Conservation (phyloP, 2,329 filamentous ascomycete genomes). For the Parafenestella ontariensis region DNA sequence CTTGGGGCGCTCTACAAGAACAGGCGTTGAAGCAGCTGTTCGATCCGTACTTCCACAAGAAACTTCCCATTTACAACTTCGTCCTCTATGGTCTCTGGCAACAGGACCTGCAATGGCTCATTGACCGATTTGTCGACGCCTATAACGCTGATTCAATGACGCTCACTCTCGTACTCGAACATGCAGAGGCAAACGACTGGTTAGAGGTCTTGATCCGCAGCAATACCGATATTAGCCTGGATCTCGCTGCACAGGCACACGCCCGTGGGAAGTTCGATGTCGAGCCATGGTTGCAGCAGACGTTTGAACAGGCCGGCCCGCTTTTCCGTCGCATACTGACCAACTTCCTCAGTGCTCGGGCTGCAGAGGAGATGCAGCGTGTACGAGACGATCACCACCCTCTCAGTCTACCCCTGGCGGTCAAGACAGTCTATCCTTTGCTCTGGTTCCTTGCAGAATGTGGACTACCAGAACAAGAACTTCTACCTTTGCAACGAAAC, state of each 20-base stretch:
- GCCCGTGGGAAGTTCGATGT: conserved; percentile 81
- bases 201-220: conserved; percentile 80
- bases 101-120: conserved; percentile 87
- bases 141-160: conserved; percentile 74
- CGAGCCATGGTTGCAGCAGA: conserved; percentile 78
- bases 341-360: conserved; percentile 85
- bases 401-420: conserved; percentile 76
- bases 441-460: conserved; percentile 73
- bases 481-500: conserved; percentile 81
- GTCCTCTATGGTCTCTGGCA: conserved; percentile 92
- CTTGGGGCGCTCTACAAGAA: conserved; percentile 76
- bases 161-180: conserved; percentile 75
- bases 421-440: conserved; percentile 84
- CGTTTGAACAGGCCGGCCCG: conserved; percentile 67
- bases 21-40: conserved; percentile 81
- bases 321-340: conserved; percentile 75
- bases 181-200: conserved; percentile 83
- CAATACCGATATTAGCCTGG: conserved; percentile 83
- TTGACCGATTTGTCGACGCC: conserved; percentile 76
- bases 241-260: conserved; percentile 85
- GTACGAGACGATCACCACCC: conserved; percentile 74
- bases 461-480: conserved; percentile 67
- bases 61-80: conserved; percentile 80
- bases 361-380: conserved; percentile 76
- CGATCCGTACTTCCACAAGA: conserved; percentile 81